Percentiles rank a stretch among this genome's conserved stretches.
Evolutionary conservation across 2,329 filamentous ascomycete species (phyloP).

Genomic region (Botrytis galanthina): DNA sequence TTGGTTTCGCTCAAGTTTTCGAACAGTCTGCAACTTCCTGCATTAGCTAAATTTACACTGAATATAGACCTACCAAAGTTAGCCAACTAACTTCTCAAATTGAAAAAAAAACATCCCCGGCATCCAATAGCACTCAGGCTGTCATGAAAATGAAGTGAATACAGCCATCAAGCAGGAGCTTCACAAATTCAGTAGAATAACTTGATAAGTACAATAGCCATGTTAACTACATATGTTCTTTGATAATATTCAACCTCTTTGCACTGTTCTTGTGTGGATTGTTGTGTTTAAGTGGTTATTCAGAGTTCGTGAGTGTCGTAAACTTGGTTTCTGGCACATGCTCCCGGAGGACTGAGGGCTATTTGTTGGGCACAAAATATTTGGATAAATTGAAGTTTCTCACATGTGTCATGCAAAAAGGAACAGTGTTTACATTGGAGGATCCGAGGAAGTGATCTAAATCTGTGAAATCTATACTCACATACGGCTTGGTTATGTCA

Average conservation of each 20-base stretch:
- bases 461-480: background rate
- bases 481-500: background rate
- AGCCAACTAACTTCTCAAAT: background rate
- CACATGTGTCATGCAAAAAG: background rate
- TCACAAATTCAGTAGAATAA: background rate
- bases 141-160: background rate
- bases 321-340: background rate
- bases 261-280: background rate
- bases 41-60: background rate
- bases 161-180: background rate
- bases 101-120: background rate
- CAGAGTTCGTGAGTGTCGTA: background rate
- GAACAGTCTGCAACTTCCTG: background rate
- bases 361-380: background rate
- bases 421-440: background rate
- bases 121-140: no score
- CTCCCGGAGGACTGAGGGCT: fast-evolving
- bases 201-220: background rate
- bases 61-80: background rate
- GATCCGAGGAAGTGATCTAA: background rate
- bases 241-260: background rate
- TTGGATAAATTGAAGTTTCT: background rate
- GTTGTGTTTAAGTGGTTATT: background rate
- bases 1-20: background rate
- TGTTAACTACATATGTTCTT: background rate